phyloP scores from a whole-genome alignment of 345 rosid species.

The Boechera stricta region DNA sequence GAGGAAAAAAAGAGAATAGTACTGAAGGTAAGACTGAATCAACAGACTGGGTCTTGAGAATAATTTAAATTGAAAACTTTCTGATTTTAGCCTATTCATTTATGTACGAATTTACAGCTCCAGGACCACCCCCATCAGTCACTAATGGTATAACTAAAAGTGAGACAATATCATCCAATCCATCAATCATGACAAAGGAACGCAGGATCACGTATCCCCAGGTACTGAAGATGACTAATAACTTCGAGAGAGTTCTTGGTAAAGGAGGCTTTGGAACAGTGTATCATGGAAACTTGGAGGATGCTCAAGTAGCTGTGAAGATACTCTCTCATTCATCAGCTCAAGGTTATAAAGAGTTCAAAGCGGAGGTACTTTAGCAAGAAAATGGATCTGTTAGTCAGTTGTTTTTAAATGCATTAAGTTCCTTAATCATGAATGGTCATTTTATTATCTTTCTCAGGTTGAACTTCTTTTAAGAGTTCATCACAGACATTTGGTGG shows the following conservation, averaged over 20 bases:
- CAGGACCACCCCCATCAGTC: not conserved
- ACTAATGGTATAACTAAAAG: not conserved
- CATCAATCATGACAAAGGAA: slow-evolving; percentile 20
- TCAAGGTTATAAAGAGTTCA: slow-evolving; percentile 50
- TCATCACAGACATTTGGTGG: slow-evolving; percentile 56
- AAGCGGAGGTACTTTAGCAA: slow-evolving; percentile 42
- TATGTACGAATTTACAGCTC: slow-evolving; percentile 1
- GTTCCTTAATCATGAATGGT: not conserved
- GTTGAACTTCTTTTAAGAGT: slow-evolving; percentile 55
- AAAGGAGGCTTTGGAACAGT: slow-evolving; percentile 47
- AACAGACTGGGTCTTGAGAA: not conserved
- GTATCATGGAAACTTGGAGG: slow-evolving; percentile 35
- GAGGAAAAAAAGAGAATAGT: not conserved
- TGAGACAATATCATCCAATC: slow-evolving; percentile 13
- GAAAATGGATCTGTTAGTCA: not conserved
- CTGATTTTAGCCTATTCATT: not conserved
- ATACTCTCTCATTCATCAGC: slow-evolving; percentile 47
- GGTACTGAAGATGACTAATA: slow-evolving; percentile 39
- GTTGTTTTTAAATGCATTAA: not conserved
- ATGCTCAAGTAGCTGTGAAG: slow-evolving; percentile 42
- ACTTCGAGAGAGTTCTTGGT: slow-evolving; percentile 44
- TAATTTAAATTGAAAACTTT: not conserved
- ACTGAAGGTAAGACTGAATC: slow-evolving; percentile 7
- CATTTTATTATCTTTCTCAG: slow-evolving; percentile 35
- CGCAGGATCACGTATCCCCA: slow-evolving; percentile 35